phyloP scores from a whole-genome alignment of 169 alveolate species.

The Plasmodium yoelii region DNA sequence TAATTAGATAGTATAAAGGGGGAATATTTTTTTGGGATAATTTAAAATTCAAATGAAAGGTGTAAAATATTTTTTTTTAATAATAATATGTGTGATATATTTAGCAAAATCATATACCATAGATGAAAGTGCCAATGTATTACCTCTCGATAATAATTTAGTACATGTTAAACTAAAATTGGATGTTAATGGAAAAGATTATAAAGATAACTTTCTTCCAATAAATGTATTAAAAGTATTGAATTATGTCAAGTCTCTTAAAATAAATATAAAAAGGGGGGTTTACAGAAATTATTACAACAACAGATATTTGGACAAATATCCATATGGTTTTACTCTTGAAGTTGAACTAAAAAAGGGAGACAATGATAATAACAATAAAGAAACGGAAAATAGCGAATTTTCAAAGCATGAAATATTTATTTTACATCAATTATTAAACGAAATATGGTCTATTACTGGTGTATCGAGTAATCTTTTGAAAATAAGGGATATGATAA shows the following conservation, averaged over 20 bases:
- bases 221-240: constrained; percentile 53
- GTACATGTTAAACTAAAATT: constrained; percentile 66
- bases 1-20: too few species aligned
- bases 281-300: constrained; percentile 64
- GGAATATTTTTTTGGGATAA: neutral
- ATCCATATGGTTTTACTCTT: constrained; percentile 74
- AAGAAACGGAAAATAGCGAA: constrained; percentile 38
- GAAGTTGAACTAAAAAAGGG: constrained; percentile 44
- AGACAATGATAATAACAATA: constrained; percentile 14
- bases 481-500: constrained; percentile 57
- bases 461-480: constrained; percentile 72
- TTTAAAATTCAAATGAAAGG: constrained; percentile 48
- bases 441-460: constrained; percentile 73
- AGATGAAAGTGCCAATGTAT: constrained; percentile 62
- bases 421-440: constrained; percentile 42
- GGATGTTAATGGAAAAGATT: constrained; percentile 62
- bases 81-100: constrained; percentile 29
- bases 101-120: constrained; percentile 51
- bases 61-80: constrained; percentile 30
- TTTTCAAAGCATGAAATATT: constrained; percentile 69
- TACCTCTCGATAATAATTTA: constrained; percentile 55
- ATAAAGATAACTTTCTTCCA: constrained; percentile 66
- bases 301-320: constrained; percentile 69
- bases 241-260: constrained; percentile 67
- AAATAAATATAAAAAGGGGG: constrained; percentile 73